Evolutionary conservation across 305 asterid species (phyloP).

Genomic region (Solanum hybrid): DNA sequence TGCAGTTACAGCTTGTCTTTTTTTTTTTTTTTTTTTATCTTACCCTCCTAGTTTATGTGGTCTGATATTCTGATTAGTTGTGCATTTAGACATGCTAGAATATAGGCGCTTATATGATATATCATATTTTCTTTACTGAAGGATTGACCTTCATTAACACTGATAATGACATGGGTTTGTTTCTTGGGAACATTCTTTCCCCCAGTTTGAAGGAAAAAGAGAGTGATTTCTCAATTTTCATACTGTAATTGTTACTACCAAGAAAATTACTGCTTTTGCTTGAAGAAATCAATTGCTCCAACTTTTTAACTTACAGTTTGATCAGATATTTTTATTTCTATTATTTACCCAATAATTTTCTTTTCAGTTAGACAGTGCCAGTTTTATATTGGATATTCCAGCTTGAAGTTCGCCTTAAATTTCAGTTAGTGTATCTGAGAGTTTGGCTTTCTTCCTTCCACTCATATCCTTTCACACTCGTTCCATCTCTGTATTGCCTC

Average conservation of each 20-base stretch:
- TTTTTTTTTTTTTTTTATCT: not conserved
- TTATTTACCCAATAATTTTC: not conserved
- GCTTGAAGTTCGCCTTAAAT: not conserved
- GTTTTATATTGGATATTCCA: not conserved
- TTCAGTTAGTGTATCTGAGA: not conserved
- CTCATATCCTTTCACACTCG: not conserved
- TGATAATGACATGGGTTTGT: not conserved
- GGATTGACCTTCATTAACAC: not conserved
- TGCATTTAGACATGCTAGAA: not conserved
- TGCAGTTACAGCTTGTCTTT: not conserved
- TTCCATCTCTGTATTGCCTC: not conserved
- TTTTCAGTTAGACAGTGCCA: not conserved
- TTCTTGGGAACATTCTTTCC: not conserved
- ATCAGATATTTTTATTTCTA: not conserved
- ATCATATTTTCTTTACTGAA: not conserved
- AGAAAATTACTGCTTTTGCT: not conserved
- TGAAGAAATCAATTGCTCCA: not conserved
- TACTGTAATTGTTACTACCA: not conserved
- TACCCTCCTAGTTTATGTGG: not conserved
- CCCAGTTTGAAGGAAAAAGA: conserved; percentile 1
- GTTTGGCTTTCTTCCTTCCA: not conserved
- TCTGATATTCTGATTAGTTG: not conserved
- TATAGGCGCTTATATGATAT: not conserved
- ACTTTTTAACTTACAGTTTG: not conserved
- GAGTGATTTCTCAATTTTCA: not conserved